These are phyloP conservation scores for Pythium periplocum DNA, from an alignment of 352 stramenopile genomes.

Conservation along the genomic window DNA sequence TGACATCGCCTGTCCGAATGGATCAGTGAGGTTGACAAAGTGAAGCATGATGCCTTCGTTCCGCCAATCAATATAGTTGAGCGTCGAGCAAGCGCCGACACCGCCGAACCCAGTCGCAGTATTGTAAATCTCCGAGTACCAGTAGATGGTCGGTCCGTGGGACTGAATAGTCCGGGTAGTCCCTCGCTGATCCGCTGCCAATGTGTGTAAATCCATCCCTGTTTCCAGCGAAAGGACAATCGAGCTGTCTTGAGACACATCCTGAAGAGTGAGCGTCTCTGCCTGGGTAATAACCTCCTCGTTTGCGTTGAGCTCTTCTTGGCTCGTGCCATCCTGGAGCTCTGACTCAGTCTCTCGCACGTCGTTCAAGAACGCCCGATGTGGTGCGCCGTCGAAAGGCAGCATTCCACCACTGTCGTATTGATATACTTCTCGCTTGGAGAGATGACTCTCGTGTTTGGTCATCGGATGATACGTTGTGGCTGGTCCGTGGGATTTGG, in stretches of 20 bases:
- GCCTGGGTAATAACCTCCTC: conserved; percentile 47
- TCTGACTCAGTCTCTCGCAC: conserved; percentile 51
- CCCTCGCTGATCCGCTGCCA: conserved; percentile 12
- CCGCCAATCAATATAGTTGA: conserved; percentile 89
- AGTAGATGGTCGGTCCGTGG: conserved; percentile 35
- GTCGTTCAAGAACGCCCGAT: conserved; percentile 80
- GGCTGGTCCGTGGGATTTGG: conserved; percentile 17
- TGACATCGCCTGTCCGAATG: conserved; percentile 40
- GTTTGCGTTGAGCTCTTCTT: conserved; percentile 23
- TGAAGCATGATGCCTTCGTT: conserved; percentile 95
- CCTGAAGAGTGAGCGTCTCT: conserved; percentile 46
- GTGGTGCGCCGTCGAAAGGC: conserved; percentile 81
- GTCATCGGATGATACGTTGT: conserved; percentile 70
- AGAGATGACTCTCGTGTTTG: conserved; percentile 85
- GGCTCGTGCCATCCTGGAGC: conserved; percentile 26
- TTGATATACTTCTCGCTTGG: conserved; percentile 64
- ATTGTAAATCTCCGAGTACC: conserved; percentile 72
- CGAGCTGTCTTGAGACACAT: conserved; percentile 41
- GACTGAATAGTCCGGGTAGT: conserved; percentile 2
- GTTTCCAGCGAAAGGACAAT: conserved; percentile 59
- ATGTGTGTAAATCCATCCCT: conserved; percentile 29
- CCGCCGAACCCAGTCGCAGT: conserved; percentile 40
- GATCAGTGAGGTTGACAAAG: conserved; percentile 92
- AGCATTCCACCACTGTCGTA: conserved; percentile 72
- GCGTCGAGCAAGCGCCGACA: conserved; percentile 90